Base-by-base conservation (phyloP, 345 rosid species). In the Hibiscus trionum region DNA sequence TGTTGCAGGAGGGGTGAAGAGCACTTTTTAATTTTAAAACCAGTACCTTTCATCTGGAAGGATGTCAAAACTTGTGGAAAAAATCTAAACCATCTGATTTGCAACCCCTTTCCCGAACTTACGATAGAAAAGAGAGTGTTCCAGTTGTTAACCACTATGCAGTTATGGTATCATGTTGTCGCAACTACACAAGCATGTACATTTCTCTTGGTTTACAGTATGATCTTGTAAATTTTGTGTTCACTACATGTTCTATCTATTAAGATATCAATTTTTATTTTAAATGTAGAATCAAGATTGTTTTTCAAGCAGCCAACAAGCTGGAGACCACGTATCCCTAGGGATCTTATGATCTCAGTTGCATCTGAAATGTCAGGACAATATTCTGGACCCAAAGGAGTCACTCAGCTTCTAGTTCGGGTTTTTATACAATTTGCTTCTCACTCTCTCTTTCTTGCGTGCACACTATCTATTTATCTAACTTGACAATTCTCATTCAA, bases 291-390 rank as follows among this genome's bases (percentile, higher is more conserved):
- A 81, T 95, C 99, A 61, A 89, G 89, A 58, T 82, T 95, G 76
- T 89, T 88, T 82, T 92, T 95, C 84, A 95, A 89, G 88, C 93
- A 88, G 75, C 86, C 82, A 62, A 92, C 90, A 69, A 83, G 83
- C 69, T 95, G 99, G 98, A 86, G 77, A 79, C 99, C 98, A 53
- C 85, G 88, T n/a, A 76, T 84, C 75, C 79, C 88, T 12, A 92
- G 96, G 81, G 98, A 92, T 77, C 86, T 95, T 72, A 82, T 87
- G 96, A 87, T 95, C 81, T 95, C 97, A 78, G 93, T 93, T 77
- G 91, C 94, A 42, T 87, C 97, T 65, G 97, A 89, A 71, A 85
- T 89, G 85, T 84, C 89, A 5, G 84, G 78, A 78, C 87, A 84
- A 73, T 85, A 84, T 68, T 83, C 82, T 82, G 91, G 80, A 50